phyloP scores from a whole-genome alignment of 768 basidiomycete species.

The Dentipellis fragilis region DNA sequence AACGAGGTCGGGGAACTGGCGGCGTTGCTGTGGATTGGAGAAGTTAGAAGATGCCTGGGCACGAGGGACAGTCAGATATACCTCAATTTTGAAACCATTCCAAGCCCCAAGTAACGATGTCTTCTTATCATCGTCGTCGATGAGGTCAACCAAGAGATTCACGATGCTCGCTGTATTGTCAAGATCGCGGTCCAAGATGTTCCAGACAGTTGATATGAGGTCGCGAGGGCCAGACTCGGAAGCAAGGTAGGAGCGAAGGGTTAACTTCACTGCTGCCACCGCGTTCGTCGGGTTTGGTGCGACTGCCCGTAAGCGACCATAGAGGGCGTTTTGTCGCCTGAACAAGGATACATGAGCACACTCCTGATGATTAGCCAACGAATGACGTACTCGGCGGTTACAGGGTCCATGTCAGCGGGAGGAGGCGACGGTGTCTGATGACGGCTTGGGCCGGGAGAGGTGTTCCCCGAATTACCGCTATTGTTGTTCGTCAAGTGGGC shows the following conservation, averaged over 20 bases:
- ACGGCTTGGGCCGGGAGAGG: slow-evolving; percentile 14
- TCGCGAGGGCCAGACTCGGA: slow-evolving; percentile 77
- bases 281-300: slow-evolving; percentile 50
- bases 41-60: not conserved
- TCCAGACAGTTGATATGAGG: slow-evolving; percentile 84
- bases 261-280: slow-evolving; percentile 54
- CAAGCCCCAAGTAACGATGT: slow-evolving; percentile 63
- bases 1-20: slow-evolving; percentile 73
- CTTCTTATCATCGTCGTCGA: slow-evolving; percentile 83
- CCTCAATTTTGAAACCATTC: slow-evolving; percentile 81
- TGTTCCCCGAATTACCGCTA: slow-evolving; percentile 5
- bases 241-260: slow-evolving; percentile 66
- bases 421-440: slow-evolving; percentile 24
- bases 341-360: no score
- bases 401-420: slow-evolving; percentile 40
- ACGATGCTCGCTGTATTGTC: slow-evolving; percentile 71
- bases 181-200: slow-evolving; percentile 52
- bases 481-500: slow-evolving; percentile 39
- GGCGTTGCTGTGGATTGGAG: slow-evolving; percentile 49
- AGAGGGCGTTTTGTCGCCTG: slow-evolving; percentile 61
- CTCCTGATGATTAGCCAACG: not conserved
- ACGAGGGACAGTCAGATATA: slow-evolving; percentile 19
- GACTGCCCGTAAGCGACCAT: slow-evolving; percentile 49
- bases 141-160: slow-evolving; percentile 61
- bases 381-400: slow-evolving; percentile 38